phyloP scores from a whole-genome alignment of 2,329 filamentous ascomycete genomes.

The Fragosphaeria purpurea region DNA sequence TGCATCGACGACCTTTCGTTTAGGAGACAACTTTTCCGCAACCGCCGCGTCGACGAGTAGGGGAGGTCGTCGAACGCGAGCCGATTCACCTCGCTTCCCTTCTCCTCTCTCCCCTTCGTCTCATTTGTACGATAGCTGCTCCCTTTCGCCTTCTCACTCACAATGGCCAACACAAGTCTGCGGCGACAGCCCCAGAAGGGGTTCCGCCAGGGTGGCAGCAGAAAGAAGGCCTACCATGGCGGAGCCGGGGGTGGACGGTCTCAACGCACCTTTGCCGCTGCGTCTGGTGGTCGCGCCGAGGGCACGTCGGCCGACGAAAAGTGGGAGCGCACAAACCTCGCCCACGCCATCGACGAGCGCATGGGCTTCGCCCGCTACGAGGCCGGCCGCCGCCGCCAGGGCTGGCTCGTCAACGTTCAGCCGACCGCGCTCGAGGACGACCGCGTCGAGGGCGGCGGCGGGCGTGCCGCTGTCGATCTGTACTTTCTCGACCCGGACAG shows the following conservation, averaged over 20 bases:
- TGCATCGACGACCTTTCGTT: not conserved
- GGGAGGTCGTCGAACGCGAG: not conserved
- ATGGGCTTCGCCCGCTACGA: slow-evolving; percentile 95
- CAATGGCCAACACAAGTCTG: slow-evolving; percentile 51
- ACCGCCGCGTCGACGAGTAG: not conserved
- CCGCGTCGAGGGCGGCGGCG: slow-evolving; percentile 72
- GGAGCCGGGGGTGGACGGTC: slow-evolving; percentile 29
- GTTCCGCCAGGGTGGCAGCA: slow-evolving; percentile 52
- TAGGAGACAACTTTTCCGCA: not conserved
- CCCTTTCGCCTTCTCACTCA: no score
- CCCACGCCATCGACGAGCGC: slow-evolving; percentile 82
- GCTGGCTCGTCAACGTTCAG: slow-evolving; percentile 95
- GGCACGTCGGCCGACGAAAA: slow-evolving; percentile 88
- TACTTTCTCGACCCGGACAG: slow-evolving; percentile 93
- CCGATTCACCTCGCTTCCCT: not conserved
- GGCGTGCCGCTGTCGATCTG: slow-evolving; percentile 84
- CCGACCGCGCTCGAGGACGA: slow-evolving; percentile 81
- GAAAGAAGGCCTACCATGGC: slow-evolving; percentile 60
- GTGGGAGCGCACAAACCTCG: slow-evolving; percentile 72
- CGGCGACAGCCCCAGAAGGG: slow-evolving; percentile 50
- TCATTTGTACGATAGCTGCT: no score
- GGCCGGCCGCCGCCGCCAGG: slow-evolving; percentile 65
- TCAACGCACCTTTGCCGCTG: slow-evolving; percentile 69
- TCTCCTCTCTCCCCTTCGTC: not conserved
- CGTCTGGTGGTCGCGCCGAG: slow-evolving; percentile 64